Percentiles rank a stretch among this genome's conserved stretches.
These are phyloP conservation scores for Phytophthora cryptogea DNA, from an alignment of 352 stramenopile species.

Conservation along the genomic window DNA sequence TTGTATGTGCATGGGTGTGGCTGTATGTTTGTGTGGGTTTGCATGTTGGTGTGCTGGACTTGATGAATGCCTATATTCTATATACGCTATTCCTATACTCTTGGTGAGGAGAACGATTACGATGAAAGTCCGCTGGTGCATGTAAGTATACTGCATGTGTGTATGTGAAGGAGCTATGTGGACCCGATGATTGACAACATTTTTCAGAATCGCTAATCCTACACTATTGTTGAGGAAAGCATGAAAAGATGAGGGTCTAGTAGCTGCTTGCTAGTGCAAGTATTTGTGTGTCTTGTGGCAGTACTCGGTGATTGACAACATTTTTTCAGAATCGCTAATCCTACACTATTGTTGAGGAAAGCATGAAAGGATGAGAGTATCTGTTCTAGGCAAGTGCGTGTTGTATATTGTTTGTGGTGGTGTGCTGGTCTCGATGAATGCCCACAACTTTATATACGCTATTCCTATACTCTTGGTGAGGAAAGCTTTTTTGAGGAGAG, in stretches of 20 bases:
- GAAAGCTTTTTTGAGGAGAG: constrained; percentile 37
- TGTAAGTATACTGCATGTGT: constrained; percentile 19
- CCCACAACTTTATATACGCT: constrained; percentile 58
- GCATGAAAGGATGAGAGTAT: constrained; percentile 27
- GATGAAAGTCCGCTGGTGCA: constrained; percentile 42
- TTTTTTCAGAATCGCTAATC: constrained; percentile 41
- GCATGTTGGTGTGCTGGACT: constrained; percentile 39
- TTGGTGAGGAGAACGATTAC: constrained; percentile 44
- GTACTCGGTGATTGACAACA: constrained; percentile 25
- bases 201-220: constrained; percentile 34
- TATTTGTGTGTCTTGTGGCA: neutral
- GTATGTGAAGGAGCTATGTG: constrained; percentile 7
- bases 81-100: constrained; percentile 76
- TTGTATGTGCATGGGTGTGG: constrained; percentile 16
- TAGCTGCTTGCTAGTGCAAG: constrained; percentile 5
- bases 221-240: constrained; percentile 29
- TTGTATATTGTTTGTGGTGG: constrained; percentile 7
- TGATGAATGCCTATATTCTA: constrained; percentile 64
- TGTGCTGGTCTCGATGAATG: constrained; percentile 62
- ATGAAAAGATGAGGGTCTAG: constrained; percentile 19
- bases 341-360: constrained; percentile 32
- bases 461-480: constrained; percentile 53
- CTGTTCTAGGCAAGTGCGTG: neutral
- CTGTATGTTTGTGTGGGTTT: constrained; percentile 22
- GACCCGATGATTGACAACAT: constrained; percentile 27